Percentiles rank a stretch among this genome's conserved stretches.
Conservation (phyloP, 1,284 basidiomycete genomes). For the Tilletia walkeri region DNA sequence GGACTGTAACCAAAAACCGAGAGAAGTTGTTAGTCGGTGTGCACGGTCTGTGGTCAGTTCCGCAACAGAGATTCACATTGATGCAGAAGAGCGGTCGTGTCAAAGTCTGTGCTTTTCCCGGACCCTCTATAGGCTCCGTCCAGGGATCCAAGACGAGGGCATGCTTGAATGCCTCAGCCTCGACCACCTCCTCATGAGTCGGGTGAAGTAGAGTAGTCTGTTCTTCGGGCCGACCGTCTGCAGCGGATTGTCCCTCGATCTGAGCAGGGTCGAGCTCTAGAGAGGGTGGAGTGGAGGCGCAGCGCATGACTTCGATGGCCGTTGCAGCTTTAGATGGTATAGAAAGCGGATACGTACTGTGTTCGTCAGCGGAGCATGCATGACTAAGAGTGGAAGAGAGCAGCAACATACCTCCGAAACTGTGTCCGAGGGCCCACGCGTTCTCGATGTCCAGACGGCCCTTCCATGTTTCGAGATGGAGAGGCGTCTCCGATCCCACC, state of each 20-base stretch:
- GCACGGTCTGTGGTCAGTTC: no score
- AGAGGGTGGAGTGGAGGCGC: slow-evolving; percentile 10
- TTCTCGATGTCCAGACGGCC: slow-evolving; percentile 31
- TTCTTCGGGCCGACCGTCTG: neutral
- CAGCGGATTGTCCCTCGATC: no score
- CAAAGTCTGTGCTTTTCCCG: slow-evolving; percentile 18
- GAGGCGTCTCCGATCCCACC: slow-evolving; percentile 21
- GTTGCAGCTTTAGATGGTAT: slow-evolving; percentile 22
- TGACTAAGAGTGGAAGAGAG: no score
- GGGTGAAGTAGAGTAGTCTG: neutral
- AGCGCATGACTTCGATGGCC: slow-evolving; percentile 28
- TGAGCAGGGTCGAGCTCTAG: neutral
- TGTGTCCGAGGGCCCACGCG: slow-evolving; percentile 40
- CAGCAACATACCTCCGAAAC: slow-evolving; percentile 33
- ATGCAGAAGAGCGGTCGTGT: slow-evolving; percentile 43
- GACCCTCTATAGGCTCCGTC: slow-evolving; percentile 19
- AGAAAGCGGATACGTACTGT: no score
- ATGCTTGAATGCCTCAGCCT: slow-evolving; percentile 31
- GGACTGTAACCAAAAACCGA: slow-evolving; percentile 17
- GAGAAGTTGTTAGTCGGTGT: no score
- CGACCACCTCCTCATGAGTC: neutral
- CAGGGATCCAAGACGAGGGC: slow-evolving; percentile 40
- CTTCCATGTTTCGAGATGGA: slow-evolving; percentile 24
- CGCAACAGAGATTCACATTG: slow-evolving; percentile 25
- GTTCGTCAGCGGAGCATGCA: no score